Evolutionary conservation across 192 early-diverging fungal species (phyloP), one percentile per base, ranked within the genome.

Genomic region (Dimargaris verticillata): DNA sequence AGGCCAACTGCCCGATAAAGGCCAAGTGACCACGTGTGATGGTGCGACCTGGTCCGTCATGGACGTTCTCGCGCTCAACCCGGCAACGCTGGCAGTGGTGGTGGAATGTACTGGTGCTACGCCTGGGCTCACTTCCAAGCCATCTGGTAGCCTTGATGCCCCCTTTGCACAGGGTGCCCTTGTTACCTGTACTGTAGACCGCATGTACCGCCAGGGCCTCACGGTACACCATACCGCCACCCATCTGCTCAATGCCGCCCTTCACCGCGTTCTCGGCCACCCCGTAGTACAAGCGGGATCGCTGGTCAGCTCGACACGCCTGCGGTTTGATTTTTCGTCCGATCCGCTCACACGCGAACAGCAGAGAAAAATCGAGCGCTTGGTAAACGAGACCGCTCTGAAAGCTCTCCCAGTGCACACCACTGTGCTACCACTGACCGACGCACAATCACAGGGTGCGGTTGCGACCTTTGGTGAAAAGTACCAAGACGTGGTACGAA

Each of bases 301-400:
- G 0, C 28, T 66, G 20, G 80, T 82, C 0, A 74, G 76, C 17
- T 65, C 74, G 15, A 64, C 69, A 10, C 64, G 77, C 46, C 66
- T 82, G 18, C 68, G 78, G 14, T 82, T 82, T 50, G 80, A 82
- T 55, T 82, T 82, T 41, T 80, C 80, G 0, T 70, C 74, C 59
- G 74, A 71, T 50, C 66, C 78, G 0, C 62, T 82, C 2, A 68
- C 68, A 4, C 52, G 64, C 18, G 65, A 68, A 2, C 76, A 79
- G 28, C 63, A 76, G 18, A 25, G 62, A 3, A 57, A 68, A n/a
- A 68, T 82, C 51, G 78, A 82, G 42, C 60, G 71, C 17, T 75
- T 72, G 72, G 72, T 80, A 14, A 82, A 82, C 41, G 59, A 72
- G 11, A 66, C 63, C 0, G 72, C 72, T 0, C 53, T 71, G 7